These are phyloP conservation scores for Hortiboletus flavorubellus DNA, from an alignment of 768 basidiomycete species.

Conservation along the genomic window DNA sequence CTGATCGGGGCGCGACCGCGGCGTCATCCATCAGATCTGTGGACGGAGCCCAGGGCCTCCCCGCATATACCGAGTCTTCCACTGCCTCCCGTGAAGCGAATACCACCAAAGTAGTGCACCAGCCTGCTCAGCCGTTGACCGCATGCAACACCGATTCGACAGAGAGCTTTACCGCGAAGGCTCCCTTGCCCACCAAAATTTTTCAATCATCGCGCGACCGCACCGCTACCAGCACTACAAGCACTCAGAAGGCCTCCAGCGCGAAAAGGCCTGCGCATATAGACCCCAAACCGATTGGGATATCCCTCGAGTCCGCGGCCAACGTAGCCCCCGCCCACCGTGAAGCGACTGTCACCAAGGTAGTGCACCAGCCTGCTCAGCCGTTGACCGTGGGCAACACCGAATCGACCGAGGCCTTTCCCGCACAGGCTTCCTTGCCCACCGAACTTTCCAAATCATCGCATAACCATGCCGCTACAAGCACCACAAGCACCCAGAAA, in stretches of 20 bases:
- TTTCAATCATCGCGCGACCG: neutral
- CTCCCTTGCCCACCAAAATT: neutral
- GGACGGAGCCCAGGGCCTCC: neutral
- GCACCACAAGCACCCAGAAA: neutral
- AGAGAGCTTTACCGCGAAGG: neutral
- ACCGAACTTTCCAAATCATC: neutral
- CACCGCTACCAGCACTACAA: neutral
- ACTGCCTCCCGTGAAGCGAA: neutral
- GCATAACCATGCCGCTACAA: neutral
- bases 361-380: neutral
- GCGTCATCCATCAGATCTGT: neutral
- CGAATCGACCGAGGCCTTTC: neutral
- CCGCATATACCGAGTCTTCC: neutral
- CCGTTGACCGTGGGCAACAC: neutral
- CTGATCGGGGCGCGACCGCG: neutral
- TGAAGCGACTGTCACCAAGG: neutral
- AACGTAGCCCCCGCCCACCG: neutral
- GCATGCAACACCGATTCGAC: neutral
- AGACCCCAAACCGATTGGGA: constrained; percentile 17
- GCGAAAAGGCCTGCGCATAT: constrained; percentile 23
- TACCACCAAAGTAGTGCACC: neutral
- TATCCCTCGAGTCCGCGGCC: neutral
- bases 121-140: neutral
- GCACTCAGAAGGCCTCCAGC: neutral
- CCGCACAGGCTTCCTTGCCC: neutral